phyloP scores from a whole-genome alignment of 257 asterid genomes.

The Scutellaria galericulata region DNA sequence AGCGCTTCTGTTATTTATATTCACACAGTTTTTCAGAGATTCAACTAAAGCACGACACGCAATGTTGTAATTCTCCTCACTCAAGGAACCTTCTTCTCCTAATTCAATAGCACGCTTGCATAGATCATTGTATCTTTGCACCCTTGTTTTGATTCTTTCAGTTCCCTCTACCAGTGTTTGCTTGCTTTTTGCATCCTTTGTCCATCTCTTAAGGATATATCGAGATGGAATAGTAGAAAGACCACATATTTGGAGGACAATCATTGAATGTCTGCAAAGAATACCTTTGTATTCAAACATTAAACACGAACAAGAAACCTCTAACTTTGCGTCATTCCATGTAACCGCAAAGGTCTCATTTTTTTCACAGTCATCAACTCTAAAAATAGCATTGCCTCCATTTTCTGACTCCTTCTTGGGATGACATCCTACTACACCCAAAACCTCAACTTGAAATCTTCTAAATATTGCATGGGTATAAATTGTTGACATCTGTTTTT shows the following conservation, averaged over 20 bases:
- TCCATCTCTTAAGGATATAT: conserved; percentile 93
- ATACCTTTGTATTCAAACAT: conserved; percentile 90
- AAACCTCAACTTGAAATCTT: conserved; percentile 89
- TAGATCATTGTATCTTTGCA: conserved; percentile 84
- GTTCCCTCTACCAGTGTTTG: conserved; percentile 57
- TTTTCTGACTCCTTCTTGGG: conserved; percentile 77
- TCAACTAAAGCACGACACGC: conserved; percentile 86
- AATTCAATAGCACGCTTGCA: conserved; percentile 88
- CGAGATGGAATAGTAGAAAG: conserved; percentile 81
- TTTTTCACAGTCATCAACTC: conserved; percentile 92
- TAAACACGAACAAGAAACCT: conserved; percentile 93
- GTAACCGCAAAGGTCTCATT: conserved; percentile 72
- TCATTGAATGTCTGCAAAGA: conserved; percentile 95
- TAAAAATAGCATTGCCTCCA: conserved; percentile 57
- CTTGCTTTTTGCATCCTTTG: conserved; percentile 81
- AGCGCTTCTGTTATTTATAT: conserved; percentile 69
- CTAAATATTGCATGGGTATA: conserved; percentile 88
- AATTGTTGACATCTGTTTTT: conserved; percentile 90
- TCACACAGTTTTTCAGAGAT: conserved; percentile 79
- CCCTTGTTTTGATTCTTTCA: conserved; percentile 72
- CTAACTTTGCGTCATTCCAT: conserved; percentile 72
- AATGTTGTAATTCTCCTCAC: conserved; percentile 70
- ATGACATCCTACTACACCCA: conserved; percentile 98
- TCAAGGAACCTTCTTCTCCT: conserved; percentile 88
- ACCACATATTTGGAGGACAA: conserved; percentile 95